These are phyloP conservation scores for Linaria vulgaris DNA, from an alignment of 257 asterid genomes.

Conservation along the genomic window DNA sequence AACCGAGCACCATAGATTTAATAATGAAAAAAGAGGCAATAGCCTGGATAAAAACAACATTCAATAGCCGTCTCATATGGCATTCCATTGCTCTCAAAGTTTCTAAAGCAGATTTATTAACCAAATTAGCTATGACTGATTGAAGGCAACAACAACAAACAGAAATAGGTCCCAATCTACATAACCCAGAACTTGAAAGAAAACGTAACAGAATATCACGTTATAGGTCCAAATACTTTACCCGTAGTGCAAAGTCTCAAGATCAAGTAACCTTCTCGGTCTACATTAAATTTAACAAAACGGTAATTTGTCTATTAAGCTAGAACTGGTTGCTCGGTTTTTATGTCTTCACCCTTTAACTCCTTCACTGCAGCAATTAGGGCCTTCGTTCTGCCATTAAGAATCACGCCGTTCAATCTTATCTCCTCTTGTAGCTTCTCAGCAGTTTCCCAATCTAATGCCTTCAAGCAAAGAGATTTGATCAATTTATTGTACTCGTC, in stretches of 20 bases:
- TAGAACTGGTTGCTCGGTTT: conserved; percentile 20
- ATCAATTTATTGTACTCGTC: conserved; percentile 82
- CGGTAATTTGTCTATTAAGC: conserved; percentile 12
- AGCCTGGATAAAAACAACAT: background rate
- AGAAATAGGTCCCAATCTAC: conserved; percentile 24
- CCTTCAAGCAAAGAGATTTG: conserved; percentile 78
- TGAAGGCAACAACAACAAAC: conserved; percentile 26
- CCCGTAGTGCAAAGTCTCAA: background rate
- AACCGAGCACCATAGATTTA: no score
- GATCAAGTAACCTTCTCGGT: no score
- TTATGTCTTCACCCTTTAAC: conserved; percentile 48
- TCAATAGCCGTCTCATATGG: background rate
- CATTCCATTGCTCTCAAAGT: background rate
- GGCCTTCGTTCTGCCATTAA: conserved; percentile 65
- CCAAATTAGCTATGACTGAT: background rate
- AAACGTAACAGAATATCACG: conserved; percentile 13
- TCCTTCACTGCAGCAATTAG: conserved; percentile 80
- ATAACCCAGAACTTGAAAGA: conserved; percentile 6
- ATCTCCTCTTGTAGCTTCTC: conserved; percentile 66
- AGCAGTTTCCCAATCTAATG: conserved; percentile 80
- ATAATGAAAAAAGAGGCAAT: background rate
- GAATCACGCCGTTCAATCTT: conserved; percentile 58
- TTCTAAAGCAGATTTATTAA: background rate
- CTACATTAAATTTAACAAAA: conserved; percentile 19
- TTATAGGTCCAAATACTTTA: conserved; percentile 8